These are phyloP conservation scores for Dendrobium huoshanense DNA, from an alignment of 106 monocot species.

Conservation along the genomic window DNA sequence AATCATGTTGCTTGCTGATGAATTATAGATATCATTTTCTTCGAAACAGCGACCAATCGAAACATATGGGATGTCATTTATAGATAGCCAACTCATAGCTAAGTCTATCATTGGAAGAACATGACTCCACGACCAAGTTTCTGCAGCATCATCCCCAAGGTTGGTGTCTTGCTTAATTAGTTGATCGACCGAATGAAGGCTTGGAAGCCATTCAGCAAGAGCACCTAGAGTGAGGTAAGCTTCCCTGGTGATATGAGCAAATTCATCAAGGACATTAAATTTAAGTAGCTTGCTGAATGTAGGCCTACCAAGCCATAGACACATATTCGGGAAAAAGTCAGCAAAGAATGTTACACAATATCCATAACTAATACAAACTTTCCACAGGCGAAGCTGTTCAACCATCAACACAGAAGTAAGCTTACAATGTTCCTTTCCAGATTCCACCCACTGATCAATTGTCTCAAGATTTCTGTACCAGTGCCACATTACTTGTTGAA, in stretches of 20 bases:
- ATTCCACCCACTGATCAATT: slow-evolving; percentile 63
- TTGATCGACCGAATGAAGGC: slow-evolving; percentile 64
- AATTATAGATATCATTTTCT: slow-evolving; percentile 10
- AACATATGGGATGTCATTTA: slow-evolving; percentile 39
- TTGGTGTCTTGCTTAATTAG: slow-evolving; percentile 19
- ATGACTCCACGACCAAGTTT: slow-evolving; percentile 85
- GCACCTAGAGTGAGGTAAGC: slow-evolving; percentile 61
- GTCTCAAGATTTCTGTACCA: slow-evolving; percentile 51
- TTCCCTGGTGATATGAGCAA: slow-evolving; percentile 58
- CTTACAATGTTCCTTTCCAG: slow-evolving; percentile 62
- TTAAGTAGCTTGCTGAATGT: slow-evolving; percentile 52
- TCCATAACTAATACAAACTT: slow-evolving; percentile 74
- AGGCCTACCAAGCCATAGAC: slow-evolving; percentile 65
- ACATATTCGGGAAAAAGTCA: slow-evolving; percentile 77
- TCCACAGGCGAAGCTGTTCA: slow-evolving; percentile 89
- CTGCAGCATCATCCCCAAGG: slow-evolving; percentile 19
- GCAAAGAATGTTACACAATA: slow-evolving; percentile 67
- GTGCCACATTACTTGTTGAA: slow-evolving; percentile 71
- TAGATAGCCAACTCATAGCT: slow-evolving; percentile 63
- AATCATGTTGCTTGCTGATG: slow-evolving; percentile 25
- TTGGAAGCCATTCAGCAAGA: slow-evolving; percentile 64
- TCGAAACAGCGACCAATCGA: slow-evolving; percentile 18
- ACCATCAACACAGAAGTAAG: slow-evolving; percentile 56
- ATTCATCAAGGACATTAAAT: slow-evolving; percentile 57
- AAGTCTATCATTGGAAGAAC: slow-evolving; percentile 77